Conservation (phyloP, 192 early-diverging fungal genomes). For the Umbelopsis sp. region DNA sequence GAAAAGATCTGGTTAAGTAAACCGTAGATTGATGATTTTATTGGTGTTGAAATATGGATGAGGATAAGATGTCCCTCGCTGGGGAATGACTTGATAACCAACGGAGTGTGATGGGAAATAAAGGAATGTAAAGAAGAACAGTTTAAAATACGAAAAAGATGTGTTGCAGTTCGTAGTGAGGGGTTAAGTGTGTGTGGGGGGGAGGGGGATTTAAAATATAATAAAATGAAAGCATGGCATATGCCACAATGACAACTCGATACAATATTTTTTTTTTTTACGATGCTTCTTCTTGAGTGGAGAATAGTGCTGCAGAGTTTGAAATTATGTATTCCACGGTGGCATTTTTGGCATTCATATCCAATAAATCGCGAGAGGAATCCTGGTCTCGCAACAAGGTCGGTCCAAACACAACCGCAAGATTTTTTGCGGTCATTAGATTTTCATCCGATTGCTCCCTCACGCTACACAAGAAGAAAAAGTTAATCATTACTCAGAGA, state of each 20-base stretch:
- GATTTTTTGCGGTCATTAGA: conserved; percentile 90
- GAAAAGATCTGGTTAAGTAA: not conserved
- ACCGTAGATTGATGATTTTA: not conserved
- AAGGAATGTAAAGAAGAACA: not conserved
- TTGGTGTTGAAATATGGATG: conserved; percentile 5
- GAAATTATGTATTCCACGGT: conserved; percentile 71
- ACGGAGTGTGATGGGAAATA: not conserved
- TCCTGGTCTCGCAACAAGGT: conserved; percentile 74
- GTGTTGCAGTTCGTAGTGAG: not conserved
- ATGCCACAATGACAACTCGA: not conserved
- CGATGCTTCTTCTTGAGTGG: not conserved
- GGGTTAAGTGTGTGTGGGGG: not conserved
- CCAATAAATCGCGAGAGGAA: conserved; percentile 62
- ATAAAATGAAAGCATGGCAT: not conserved
- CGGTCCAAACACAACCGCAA: conserved; percentile 94
- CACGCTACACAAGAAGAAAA: conserved; percentile 46
- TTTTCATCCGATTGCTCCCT: conserved; percentile 62
- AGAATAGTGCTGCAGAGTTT: conserved; percentile 39
- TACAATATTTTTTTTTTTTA: not conserved
- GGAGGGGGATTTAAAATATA: not conserved
- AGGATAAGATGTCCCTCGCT: not conserved
- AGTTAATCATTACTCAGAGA: not conserved
- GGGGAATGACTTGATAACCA: conserved; percentile 3
- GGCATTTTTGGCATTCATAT: conserved; percentile 75
- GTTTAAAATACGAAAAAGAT: not conserved